Base-by-base conservation (phyloP, 176 grass and related monocot species). In the Eremochloa ophiuroides region DNA sequence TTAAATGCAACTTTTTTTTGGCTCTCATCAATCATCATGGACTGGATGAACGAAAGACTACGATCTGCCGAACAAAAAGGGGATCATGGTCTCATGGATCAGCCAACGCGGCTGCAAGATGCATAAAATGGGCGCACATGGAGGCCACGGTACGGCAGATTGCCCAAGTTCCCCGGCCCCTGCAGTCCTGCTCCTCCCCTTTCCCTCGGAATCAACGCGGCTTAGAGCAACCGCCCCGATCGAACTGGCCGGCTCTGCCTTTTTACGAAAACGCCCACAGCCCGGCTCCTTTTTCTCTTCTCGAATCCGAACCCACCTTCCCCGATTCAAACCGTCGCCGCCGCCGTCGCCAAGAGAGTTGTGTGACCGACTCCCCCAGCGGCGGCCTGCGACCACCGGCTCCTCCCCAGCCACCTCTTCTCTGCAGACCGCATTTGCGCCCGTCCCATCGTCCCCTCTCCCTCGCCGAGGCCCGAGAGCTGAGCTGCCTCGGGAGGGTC, bases 231-330 rank as follows among this genome's bases (percentile, higher is more conserved):
- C 55, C 55, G 55, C 14, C 86, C 22, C 11, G 65, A 35, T 77
- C n/a, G 12, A 71, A 73, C 35, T 17, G 74, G 80, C 33, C 74
- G 41, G 76, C 79, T 80, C 51, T 10, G 7, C 20, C 86, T 91
- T 40, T 40, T 91, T 91, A 84, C 78, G 43, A 63, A 86, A 91
- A 89, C 76, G 79, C 64, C 89, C 92, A 86, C 53, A 10, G 51
- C 37, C 79, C 69, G 72, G 22, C 20, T 29, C 63, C 42, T 65
- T 41, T 73, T 51, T 20, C 4, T 34, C n/a, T 35, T 33, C 13
- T 22, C 62, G 55, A 55, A 31, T 68, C 50, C 62, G 47, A 65
- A 38, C 62, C 48, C 66, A 55, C 65, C 62, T 81, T 61, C 75
- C 33, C 75, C 40, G 58, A 82, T 88, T 91, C 89, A 86, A 69